Conservation (phyloP, 1,284 basidiomycete species). For the Cutaneotrichosporon sp. region DNA sequence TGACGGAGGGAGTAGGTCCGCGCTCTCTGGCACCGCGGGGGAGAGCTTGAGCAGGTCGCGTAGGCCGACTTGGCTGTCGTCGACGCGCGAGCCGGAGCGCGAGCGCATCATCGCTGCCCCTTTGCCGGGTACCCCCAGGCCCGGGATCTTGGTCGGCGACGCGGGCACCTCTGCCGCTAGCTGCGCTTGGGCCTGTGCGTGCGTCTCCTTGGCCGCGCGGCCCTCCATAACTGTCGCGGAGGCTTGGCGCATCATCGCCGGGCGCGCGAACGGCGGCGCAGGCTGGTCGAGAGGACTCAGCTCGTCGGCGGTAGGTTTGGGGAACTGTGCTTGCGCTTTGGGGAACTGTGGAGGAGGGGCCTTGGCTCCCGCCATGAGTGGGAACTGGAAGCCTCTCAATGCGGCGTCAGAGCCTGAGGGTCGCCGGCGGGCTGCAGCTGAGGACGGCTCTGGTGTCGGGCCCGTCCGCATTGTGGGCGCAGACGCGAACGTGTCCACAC, state of each 20-base stretch:
- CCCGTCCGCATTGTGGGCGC: conserved; percentile 30
- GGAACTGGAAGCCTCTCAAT: conserved; percentile 49
- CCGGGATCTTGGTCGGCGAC: conserved; percentile 27
- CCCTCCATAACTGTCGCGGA: conserved; percentile 52
- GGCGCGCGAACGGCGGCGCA: conserved; percentile 29
- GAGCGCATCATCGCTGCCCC: conserved; percentile 39
- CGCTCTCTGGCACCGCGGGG: conserved; percentile 38
- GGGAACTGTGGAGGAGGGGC: conserved; percentile 7
- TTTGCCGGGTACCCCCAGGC: conserved; percentile 29
- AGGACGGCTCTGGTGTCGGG: conserved; percentile 14
- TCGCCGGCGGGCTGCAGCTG: conserved; percentile 19
- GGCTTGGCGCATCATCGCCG: conserved; percentile 51
- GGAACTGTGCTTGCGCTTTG: conserved; percentile 16
- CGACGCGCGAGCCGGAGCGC: conserved; percentile 41
- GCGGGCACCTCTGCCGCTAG: conserved; percentile 27
- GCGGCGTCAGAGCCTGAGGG: conserved; percentile 39
- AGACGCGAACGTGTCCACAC: conserved; percentile 37
- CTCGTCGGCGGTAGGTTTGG: conserved; percentile 10
- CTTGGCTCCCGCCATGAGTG: conserved; percentile 33
- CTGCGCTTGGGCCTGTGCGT: conserved; percentile 33
- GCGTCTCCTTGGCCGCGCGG: conserved; percentile 34
- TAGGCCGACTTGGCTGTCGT: conserved; percentile 31
- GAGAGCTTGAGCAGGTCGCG: conserved; percentile 51
- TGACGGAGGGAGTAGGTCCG: conserved; percentile 72
- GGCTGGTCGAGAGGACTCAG: conserved; percentile 18